phyloP scores from a whole-genome alignment of 75 land plant species.

The Sequoia sempervirens region DNA sequence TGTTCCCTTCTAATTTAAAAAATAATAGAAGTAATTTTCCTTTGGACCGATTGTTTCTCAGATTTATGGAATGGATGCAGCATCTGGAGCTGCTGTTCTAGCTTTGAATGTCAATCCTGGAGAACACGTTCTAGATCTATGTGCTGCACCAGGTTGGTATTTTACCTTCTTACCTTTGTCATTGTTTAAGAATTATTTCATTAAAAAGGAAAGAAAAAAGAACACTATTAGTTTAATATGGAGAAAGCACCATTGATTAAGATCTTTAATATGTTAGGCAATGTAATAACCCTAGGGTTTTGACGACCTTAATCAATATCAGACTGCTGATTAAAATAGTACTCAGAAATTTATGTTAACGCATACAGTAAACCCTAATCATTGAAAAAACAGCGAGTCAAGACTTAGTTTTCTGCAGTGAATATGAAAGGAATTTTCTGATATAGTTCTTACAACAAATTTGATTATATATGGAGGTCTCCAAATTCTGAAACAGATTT shows the following conservation, averaged over 20 bases:
- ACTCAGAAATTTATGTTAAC: too few species aligned
- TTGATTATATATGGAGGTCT: too few species aligned
- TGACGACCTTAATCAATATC: too few species aligned
- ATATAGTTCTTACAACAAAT: too few species aligned
- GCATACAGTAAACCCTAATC: too few species aligned
- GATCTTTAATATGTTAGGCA: neutral
- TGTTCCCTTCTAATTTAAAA: neutral
- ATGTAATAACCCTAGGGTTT: too few species aligned
- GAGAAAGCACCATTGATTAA: neutral
- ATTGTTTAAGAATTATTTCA: neutral
- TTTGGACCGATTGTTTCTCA: conserved; percentile 17
- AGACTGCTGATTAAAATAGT: too few species aligned
- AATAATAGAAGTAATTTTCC: neutral
- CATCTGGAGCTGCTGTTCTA: conserved; percentile 96
- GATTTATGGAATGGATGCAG: conserved; percentile 98
- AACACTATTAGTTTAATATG: neutral
- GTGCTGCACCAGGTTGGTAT: conserved; percentile 92
- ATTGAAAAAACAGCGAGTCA: too few species aligned
- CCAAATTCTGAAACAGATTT: too few species aligned
- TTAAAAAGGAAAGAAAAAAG: neutral
- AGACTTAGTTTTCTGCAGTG: too few species aligned
- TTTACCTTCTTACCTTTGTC: neutral
- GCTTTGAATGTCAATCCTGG: conserved; percentile 63
- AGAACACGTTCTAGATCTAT: conserved; percentile 95
- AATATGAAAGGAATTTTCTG: too few species aligned